Base-by-base conservation (phyloP, 2,329 filamentous ascomycete species). In the Xylariaceae sp. region DNA sequence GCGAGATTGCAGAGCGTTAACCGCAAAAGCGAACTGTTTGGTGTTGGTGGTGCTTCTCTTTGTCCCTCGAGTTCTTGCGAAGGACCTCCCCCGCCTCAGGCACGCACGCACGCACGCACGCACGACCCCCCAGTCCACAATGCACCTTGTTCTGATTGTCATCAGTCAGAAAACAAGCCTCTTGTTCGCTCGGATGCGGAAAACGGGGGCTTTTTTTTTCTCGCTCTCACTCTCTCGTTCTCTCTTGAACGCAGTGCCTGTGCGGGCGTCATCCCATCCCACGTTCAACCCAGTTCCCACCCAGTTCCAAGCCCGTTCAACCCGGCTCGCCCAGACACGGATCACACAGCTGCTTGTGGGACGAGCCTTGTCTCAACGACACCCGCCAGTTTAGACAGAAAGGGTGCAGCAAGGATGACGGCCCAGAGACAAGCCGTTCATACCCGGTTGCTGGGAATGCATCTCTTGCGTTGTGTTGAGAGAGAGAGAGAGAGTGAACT, bases 401-500 rank as follows among this genome's bases (percentile, higher is more conserved):
- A 59, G 56, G 56, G 53, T 39, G 54, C 56, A 64, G 58, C 44
- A 49, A 51, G 23, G 58, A 64, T 56, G 59, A 63, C 56, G 48
- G 42, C 59, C 23, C 57, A 61, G 63, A 60, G 56, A 59, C 57
- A 63, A 58, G 56, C 57, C 57, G 63, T 65, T 64, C 59, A 65
- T 67, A 63, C 67, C 67, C 64, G 65, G 64, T 64, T 65, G 62
- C 66, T 63, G 67, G 69, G 67, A 70, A 66, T 62, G 65, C 55
- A 58, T 60, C 64, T 67, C 62, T 67, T 64, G 66, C 67, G 64
- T 62, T 70, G 53, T 3, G 49, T 30, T 50, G 48, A 50, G 17
- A 50, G 48, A 30, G 49, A 37, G n/a, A n/a, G n/a, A n/a, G 49
- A 37, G 50, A 72, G 74, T 74, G 75, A 79, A 80, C 75, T 80